Percentiles rank a stretch among this genome's conserved stretches.
phyloP scores from a whole-genome alignment of 257 asterid genomes.

The Henckelia pumila region DNA sequence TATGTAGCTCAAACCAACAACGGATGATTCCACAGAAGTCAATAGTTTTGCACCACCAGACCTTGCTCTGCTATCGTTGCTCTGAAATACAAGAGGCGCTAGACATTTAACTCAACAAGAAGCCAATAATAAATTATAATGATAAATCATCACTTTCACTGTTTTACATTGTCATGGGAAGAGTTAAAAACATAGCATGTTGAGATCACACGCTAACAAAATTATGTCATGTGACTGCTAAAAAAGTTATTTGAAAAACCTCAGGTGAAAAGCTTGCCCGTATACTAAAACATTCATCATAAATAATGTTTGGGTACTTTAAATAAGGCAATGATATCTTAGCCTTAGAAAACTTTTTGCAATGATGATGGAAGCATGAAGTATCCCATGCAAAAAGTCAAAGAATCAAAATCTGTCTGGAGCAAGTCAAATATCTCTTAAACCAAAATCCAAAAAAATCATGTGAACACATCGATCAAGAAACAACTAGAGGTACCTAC shows the following conservation, averaged over 20 bases:
- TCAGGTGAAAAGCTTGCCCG: slow-evolving; percentile 13
- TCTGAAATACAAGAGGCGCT: slow-evolving; percentile 35
- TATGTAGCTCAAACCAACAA: slow-evolving; percentile 78
- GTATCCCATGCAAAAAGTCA: slow-evolving; percentile 6
- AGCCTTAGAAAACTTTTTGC: not conserved
- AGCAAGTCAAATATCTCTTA: slow-evolving; percentile 7
- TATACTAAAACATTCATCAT: slow-evolving; percentile 3
- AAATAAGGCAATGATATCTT: not conserved
- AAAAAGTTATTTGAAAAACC: slow-evolving; percentile 1
- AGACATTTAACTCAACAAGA: slow-evolving; percentile 17
- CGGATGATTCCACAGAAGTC: slow-evolving; percentile 71
- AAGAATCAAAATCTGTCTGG: slow-evolving; percentile 8
- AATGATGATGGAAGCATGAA: slow-evolving; percentile 10
- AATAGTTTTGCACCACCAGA: slow-evolving; percentile 43
- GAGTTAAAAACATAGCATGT: not conserved
- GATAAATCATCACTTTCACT: not conserved
- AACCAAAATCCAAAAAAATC: not conserved
- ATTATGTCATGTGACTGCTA: slow-evolving; percentile 5
- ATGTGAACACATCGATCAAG: slow-evolving; percentile 19
- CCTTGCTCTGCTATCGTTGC: slow-evolving; percentile 32
- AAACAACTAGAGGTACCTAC: slow-evolving; percentile 40
- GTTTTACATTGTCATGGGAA: slow-evolving; percentile 6
- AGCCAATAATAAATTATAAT: not conserved
- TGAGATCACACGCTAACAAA: not conserved
- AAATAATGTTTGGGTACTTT: slow-evolving; percentile 13